Evolutionary conservation across 306 rosid genomes (phyloP).

Genomic region (Trifolium fragiferum): DNA sequence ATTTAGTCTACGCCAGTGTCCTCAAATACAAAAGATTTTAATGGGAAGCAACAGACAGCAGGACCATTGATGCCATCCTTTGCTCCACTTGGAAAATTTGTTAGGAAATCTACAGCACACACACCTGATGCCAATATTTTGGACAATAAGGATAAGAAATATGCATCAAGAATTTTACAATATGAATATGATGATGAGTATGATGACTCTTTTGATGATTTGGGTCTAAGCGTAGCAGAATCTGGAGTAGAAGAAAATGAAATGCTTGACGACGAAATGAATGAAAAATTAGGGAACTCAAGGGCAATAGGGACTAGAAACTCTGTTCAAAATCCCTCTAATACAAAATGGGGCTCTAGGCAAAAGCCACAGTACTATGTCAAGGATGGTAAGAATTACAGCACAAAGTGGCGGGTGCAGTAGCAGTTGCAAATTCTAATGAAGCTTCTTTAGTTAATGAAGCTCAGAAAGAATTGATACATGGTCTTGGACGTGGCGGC

Average conservation of each 20-base stretch:
- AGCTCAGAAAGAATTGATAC: slow-evolving; percentile 71
- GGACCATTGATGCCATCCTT: slow-evolving; percentile 62
- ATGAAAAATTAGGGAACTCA: slow-evolving; percentile 48
- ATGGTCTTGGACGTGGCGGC: slow-evolving; percentile 98
- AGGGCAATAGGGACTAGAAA: slow-evolving; percentile 53
- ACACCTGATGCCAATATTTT: slow-evolving; percentile 53
- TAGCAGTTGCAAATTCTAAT: slow-evolving; percentile 80
- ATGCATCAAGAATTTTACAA: slow-evolving; percentile 55
- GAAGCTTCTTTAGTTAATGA: slow-evolving; percentile 75
- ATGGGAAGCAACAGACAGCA: slow-evolving; percentile 51
- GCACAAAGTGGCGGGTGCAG: slow-evolving; percentile 89
- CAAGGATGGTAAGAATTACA: slow-evolving; percentile 97
- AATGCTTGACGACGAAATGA: slow-evolving; percentile 45
- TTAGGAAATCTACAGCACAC: slow-evolving; percentile 72
- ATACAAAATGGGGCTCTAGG: slow-evolving; percentile 92
- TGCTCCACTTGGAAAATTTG: slow-evolving; percentile 68
- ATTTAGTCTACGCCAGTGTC: slow-evolving; percentile 53
- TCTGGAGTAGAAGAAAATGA: slow-evolving; percentile 75
- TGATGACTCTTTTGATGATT: slow-evolving; percentile 94
- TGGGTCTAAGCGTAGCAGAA: slow-evolving; percentile 90
- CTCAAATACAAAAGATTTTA: slow-evolving; percentile 41
- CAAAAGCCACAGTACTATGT: slow-evolving; percentile 86
- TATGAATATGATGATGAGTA: slow-evolving; percentile 97
- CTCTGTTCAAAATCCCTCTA: slow-evolving; percentile 52
- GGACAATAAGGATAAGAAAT: slow-evolving; percentile 56